phyloP scores from a whole-genome alignment of 2,329 filamentous ascomycete species.

The Fusarium sp. region DNA sequence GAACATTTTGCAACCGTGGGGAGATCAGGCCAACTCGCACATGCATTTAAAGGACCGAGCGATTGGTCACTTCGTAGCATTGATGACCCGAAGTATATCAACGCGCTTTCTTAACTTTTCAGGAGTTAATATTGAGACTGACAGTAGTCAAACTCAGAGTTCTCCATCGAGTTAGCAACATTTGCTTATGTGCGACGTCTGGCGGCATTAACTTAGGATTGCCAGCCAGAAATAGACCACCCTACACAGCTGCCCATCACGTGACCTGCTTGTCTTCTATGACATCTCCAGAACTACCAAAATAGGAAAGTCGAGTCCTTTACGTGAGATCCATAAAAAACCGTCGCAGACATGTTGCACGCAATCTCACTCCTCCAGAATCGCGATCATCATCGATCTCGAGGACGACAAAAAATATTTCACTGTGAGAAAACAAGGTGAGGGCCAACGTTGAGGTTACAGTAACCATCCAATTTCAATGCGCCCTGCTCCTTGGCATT shows the following conservation, averaged over 20 bases:
- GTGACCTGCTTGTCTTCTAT: neutral
- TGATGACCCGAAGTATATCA: too few species aligned
- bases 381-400: neutral
- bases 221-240: neutral
- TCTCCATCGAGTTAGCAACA: neutral
- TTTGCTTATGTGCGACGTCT: neutral
- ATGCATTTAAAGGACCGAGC: too few species aligned
- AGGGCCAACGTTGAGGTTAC: neutral
- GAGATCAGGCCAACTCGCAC: too few species aligned
- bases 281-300: neutral
- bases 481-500: conserved; percentile 2
- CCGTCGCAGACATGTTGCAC: conserved; percentile 10
- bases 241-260: neutral
- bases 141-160: too few species aligned
- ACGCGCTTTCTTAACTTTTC: too few species aligned
- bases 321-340: conserved; percentile 30
- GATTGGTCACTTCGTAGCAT: too few species aligned
- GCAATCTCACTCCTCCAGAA: conserved; percentile 7
- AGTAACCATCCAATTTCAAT: neutral
- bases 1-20: fast-evolving
- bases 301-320: conserved; percentile 25
- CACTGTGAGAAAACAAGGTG: neutral
- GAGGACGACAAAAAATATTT: neutral
- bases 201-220: neutral
- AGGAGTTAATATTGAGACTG: too few species aligned